Base-by-base conservation (phyloP, 768 basidiomycete species). In the Naganishia antarctica region DNA sequence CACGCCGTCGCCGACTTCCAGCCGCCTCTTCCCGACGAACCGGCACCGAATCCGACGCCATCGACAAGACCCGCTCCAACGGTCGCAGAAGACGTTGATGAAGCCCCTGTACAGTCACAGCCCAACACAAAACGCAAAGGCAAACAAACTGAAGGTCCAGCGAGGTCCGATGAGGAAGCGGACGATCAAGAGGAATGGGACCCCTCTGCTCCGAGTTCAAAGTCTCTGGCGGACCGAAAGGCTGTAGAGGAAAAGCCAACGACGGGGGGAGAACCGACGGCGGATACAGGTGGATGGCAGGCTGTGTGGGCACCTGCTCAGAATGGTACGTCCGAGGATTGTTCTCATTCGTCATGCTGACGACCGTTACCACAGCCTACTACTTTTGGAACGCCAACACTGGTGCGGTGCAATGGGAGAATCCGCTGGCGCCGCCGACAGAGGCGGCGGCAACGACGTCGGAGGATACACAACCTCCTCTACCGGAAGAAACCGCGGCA, bases 371-470 rank as follows among this genome's bases (percentile, higher is more conserved):
- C 18, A 13, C 47, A 77, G 76, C 76, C 1, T 77, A 73, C 68
- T 77, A 77, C 64, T 77, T 77, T 61, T 77, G 76, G 76, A 77
- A 77, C 60, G 64, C 72, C 15, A 58, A 60, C 11, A 73, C 73
- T 18, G 70, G 71, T 60, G 73, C 71, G 61, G 72, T 73, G 11
- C 73, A 74, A 65, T 77, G 76, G 76, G 73, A 70, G 47, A 77
- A 77, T 57, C 76, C 76, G 16, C 66, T 77, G 15, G 69, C 68
- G 26, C 68, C 72, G n/a, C n/a, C n/a, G n/a, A n/a, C n/a, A n/a
- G n/a, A n/a, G n/a, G n/a, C n/a, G n/a, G n/a, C n/a, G n/a, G n/a
- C n/a, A 3, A 16, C 67, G 4, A 9, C 68, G 15, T 37, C 68
- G 4, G 43, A 62, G 1, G 32, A 46, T 13, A 11, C 44, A 47